phyloP scores from a whole-genome alignment of 2,329 filamentous ascomycete genomes.

The Ilyonectria mors-panacis region DNA sequence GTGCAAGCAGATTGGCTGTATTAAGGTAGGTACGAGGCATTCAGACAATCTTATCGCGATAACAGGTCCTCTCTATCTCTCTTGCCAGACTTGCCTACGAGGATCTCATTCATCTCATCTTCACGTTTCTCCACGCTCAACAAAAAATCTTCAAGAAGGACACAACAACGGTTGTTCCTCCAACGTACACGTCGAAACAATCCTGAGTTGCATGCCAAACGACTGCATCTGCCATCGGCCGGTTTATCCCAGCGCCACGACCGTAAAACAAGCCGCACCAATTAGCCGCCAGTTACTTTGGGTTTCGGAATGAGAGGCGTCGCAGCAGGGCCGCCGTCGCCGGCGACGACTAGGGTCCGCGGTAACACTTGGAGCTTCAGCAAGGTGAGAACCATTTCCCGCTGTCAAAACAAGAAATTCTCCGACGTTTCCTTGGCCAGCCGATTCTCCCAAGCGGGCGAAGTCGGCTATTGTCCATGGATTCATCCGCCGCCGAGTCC shows the following conservation, averaged over 20 bases:
- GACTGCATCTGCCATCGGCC: background rate
- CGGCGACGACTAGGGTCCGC: constrained; percentile 49
- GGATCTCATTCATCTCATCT: background rate
- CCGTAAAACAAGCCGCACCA: constrained; percentile 10
- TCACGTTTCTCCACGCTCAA: background rate
- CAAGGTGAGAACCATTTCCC: constrained; percentile 51
- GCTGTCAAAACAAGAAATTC: constrained; percentile 19
- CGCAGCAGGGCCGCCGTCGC: constrained; percentile 53
- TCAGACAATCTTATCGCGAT: constrained; percentile 41
- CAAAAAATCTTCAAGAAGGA: background rate
- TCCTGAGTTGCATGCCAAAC: background rate
- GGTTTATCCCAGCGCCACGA: background rate
- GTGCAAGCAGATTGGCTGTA: background rate
- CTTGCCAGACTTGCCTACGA: constrained; percentile 3
- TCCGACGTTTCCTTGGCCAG: constrained; percentile 5
- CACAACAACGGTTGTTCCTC: background rate
- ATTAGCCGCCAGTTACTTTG: constrained; percentile 21
- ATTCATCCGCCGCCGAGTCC: constrained; percentile 29
- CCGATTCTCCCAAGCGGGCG: constrained; percentile 40
- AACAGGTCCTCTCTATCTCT: constrained; percentile 26
- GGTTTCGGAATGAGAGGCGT: constrained; percentile 52
- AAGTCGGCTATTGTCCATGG: constrained; percentile 34
- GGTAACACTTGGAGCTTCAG: constrained; percentile 60
- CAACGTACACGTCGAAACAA: background rate
- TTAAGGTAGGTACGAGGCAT: constrained; percentile 4